Evolutionary conservation across 108 stramenopile species (phyloP), one percentile per base, ranked within the genome.

Genomic region (Fragilaria radians): DNA sequence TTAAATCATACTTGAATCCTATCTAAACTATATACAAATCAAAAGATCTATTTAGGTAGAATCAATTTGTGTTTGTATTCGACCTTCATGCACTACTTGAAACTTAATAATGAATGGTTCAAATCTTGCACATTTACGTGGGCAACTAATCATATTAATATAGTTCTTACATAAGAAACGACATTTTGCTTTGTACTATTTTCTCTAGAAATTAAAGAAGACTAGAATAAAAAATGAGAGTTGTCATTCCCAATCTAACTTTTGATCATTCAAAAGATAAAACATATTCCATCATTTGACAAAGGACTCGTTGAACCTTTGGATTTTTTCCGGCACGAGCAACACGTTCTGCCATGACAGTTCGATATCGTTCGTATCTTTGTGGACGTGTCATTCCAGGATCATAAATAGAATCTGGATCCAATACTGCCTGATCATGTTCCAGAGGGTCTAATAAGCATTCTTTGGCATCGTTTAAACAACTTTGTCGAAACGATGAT

Each of bases 371-470:
- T 52, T 59, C 26, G 48, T 66, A 78, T 32, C 68, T 53, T 33
- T 73, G 61, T 22, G 24, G 17, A 25, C 68, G 45, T 25, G 68
- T 50, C 68, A 72, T 78, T 14, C 29, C 48, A 36, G 65, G 58
- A 17, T 62, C 59, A 59, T 73, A 78, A 51, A 78, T 78, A 28
- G 72, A 73, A 60, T 68, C 71, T 23, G 63, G 53, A 46, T 68
- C 77, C 60, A 72, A 54, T 28, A 78, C 63, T 23, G 67, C 52
- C 18, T 72, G 46, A 11, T 48, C 57, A 42, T 62, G 59, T 57
- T 78, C 77, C 33, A 78, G 26, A n/a, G 77, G 77, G 54, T 72
- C 77, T 50, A 78, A 51, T 32, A 78, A 60, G 49, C 72, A 78
- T 28, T 69, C 71, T 42, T 61, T 55, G 7, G 36, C 36, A 42